Base-by-base conservation (phyloP, 768 basidiomycete species). In the Naganishia vishniacii region DNA sequence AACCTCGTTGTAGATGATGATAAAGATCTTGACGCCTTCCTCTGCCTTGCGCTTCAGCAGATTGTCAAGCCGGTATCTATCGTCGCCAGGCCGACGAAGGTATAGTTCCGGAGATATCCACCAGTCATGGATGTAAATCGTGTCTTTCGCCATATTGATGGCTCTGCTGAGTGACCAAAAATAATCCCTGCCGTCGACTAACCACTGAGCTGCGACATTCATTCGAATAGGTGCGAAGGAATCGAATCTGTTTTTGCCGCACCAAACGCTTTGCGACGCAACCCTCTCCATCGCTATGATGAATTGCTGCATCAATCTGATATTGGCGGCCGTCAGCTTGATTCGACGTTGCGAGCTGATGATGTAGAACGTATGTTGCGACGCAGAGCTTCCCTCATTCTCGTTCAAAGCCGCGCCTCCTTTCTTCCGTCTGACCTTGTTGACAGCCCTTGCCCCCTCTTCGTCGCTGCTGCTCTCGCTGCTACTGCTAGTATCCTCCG, bases 181-280 rank as follows among this genome's bases (percentile, higher is more conserved):
- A 73, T 99, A 99, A 75, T 99, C 94, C 12, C 94, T 86, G 88
- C 94, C 94, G 77, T 99, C 94, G 18, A 98, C 92, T 2, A 99
- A 84, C 94, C 94, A 99, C 71, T 98, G 93, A 4, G 93, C 89
- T 26, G 92, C 88, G 4, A 93, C 93, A 71, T 97, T 93, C 70
- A 88, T 78, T 32, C 94, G 83, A 59, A 97, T 87, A 1, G 94
- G 94, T 4, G 94, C 87, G 78, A 94, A 99, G 65, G 89, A 92
- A 65, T 86, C 88, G 74, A 95, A 97, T n/a, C 93, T 81, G 75
- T 97, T 91, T 37, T 80, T 81, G 16, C 85, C 83, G 5, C 84
- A 83, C 79, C 88, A 98, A 63, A 85, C 84, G n/a, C 86, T 89
- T 28, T 83, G 81, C 18, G 83, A 81, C 0, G 89, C 85, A 28